Base-by-base conservation (phyloP, 257 asterid species). In the Jasminum sambac region DNA sequence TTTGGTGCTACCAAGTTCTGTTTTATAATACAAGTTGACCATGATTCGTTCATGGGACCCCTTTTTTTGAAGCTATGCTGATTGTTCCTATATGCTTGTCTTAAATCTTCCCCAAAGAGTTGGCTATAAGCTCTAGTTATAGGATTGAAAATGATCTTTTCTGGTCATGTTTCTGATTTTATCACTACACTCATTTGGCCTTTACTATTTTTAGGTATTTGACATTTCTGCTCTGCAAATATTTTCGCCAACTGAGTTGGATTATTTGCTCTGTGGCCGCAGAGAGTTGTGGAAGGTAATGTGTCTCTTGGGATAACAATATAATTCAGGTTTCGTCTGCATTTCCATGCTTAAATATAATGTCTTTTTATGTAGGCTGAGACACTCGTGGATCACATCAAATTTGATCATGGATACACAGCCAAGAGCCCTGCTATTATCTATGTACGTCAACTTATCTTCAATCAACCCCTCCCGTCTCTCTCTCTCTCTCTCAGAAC, bases 381-480 rank as follows among this genome's bases (percentile, higher is more conserved):
- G 23, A 80, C 96, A 1, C 90, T 95, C 37, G 97, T 78, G 25
- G 97, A 92, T 80, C 96, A 95, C 85, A 92, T 95, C 77, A 95
- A 90, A 77, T 95, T 95, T 60, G 99, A 95, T 85, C 99, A 95
- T 80, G 99, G 99, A 72, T 95, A 91, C 76, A 95, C 95, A 61
- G 90, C 97, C 42, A 95, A 88, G 85, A 95, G 99, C 81, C 98
- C 97, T 57, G 95, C 95, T 34, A 85, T 95, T 26, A 63, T 88
- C 64, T 60, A 84, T 80, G 98, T 92, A 88, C 17, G 92, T 76
- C 48, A 65, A 64, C 77, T 75, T 30, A 30, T 30, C 36, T 30
- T 30, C 36, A 30, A 30, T 30, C 36, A 30, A 1, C 36, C 4
- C 36, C 36, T 30, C 36, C 36, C 36, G 36, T 30, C 36, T 4